Conservation (phyloP, 176 grass and related monocot species). For the Carex scoparia region DNA sequence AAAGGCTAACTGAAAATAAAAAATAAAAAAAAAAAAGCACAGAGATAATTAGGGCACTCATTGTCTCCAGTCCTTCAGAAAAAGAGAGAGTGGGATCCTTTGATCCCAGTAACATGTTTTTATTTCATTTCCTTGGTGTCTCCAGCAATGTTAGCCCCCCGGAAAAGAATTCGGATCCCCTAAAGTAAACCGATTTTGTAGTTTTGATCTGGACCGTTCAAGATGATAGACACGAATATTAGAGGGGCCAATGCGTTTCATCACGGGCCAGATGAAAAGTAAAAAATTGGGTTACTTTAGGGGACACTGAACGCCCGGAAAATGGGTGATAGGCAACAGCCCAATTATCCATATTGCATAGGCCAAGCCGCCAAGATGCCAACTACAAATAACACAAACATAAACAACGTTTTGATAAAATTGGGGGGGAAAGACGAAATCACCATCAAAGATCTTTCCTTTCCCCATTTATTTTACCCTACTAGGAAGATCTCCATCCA, state of each 20-base stretch:
- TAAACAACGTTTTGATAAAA: not conserved
- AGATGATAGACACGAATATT: too few relatives aligned
- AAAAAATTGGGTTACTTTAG: too few relatives aligned
- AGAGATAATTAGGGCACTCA: not conserved
- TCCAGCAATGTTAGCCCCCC: not conserved
- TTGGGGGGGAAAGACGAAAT: not conserved
- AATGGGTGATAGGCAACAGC: not conserved
- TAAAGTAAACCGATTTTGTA: too few relatives aligned
- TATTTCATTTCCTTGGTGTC: not conserved
- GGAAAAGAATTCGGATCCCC: too few relatives aligned
- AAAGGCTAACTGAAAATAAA: too few relatives aligned
- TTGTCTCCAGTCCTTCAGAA: not conserved
- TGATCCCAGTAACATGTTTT: not conserved
- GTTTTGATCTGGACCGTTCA: too few relatives aligned
- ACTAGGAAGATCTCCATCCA: not conserved
- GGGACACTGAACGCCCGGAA: not conserved
- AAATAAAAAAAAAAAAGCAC: too few relatives aligned
- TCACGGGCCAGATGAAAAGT: too few relatives aligned
- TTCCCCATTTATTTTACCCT: constrained; percentile 7
- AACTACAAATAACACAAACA: not conserved
- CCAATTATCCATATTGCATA: too few relatives aligned
- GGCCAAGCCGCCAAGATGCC: too few relatives aligned
- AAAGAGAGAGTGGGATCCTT: not conserved
- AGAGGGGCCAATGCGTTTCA: too few relatives aligned
- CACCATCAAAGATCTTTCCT: not conserved